Evolutionary conservation across 148 eudicot genomes (phyloP).

Genomic region (Polygonum maritimum): DNA sequence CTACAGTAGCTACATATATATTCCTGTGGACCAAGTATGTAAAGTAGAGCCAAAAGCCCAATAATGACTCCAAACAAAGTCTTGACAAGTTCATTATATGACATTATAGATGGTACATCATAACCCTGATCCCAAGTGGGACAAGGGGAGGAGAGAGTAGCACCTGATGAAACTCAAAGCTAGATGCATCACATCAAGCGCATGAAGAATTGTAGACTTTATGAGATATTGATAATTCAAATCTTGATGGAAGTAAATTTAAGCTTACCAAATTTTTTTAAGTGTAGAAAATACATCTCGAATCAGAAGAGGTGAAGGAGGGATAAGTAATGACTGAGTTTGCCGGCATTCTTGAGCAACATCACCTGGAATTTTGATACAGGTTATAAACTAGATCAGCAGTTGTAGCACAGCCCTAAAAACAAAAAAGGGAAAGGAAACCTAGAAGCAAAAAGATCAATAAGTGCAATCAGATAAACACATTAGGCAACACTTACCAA

Average conservation of each 20-base stretch:
- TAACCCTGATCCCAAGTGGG: neutral
- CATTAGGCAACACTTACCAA: conserved; percentile 46
- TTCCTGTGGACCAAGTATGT: neutral
- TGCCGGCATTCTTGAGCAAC: conserved; percentile 97
- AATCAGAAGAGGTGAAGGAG: conserved; percentile 78
- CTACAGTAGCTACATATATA: neutral
- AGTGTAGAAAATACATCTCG: conserved; percentile 70
- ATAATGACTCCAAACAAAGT: neutral
- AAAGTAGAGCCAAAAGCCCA: neutral
- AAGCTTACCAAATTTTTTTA: conserved; percentile 64
- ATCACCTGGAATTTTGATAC: conserved; percentile 46
- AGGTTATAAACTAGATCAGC: neutral
- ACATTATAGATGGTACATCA: too few relatives aligned
- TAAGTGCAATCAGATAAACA: neutral
- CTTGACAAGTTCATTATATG: too few relatives aligned
- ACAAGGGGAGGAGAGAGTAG: neutral
- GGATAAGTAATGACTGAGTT: conserved; percentile 70
- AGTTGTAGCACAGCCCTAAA: neutral
- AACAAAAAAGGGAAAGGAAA: neutral
- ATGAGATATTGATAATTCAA: neutral
- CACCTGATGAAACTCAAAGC: neutral
- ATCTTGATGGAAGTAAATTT: neutral
- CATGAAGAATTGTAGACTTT: neutral
- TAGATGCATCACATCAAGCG: neutral
- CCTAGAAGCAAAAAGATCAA: neutral